phyloP scores from a whole-genome alignment of 129 eudicot species.

The Ambrosia artemisiifolia region DNA sequence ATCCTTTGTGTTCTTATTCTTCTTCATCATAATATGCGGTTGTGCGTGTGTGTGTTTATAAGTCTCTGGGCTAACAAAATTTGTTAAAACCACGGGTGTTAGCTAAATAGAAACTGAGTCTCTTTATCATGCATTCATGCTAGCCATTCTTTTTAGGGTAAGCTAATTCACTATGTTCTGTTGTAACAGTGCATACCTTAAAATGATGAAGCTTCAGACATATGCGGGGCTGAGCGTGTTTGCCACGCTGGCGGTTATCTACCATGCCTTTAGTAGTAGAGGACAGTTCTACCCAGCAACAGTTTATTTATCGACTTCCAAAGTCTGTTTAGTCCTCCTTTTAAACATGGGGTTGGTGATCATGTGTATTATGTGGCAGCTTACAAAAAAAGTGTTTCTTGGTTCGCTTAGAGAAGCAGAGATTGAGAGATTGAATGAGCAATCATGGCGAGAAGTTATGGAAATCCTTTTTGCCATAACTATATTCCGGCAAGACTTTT shows the following conservation, averaged over 20 bases:
- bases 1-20: too few relatives aligned
- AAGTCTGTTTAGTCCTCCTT: slow-evolving; percentile 86
- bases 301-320: slow-evolving; percentile 87
- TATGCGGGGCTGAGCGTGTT: slow-evolving; percentile 75
- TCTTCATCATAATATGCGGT: too few relatives aligned
- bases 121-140: background rate
- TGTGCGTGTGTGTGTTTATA: too few relatives aligned
- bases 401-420: slow-evolving; percentile 94
- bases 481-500: slow-evolving; percentile 89
- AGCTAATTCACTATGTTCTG: slow-evolving; percentile 34
- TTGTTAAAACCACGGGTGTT: too few relatives aligned
- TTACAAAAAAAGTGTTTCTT: slow-evolving; percentile 74
- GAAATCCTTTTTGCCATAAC: slow-evolving; percentile 95
- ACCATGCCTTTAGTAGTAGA: slow-evolving; percentile 91
- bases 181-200: slow-evolving; percentile 34
- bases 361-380: slow-evolving; percentile 94
- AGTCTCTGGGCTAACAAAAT: too few relatives aligned
- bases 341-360: slow-evolving; percentile 94
- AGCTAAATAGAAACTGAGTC: background rate
- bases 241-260: slow-evolving; percentile 71
- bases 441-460: slow-evolving; percentile 99
- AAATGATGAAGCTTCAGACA: slow-evolving; percentile 82
- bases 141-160: background rate
- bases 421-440: slow-evolving; percentile 96
- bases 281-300: slow-evolving; percentile 92